phyloP scores from a whole-genome alignment of 2,329 filamentous ascomycete species.

The Pseudovirgaria hyperparasitica region DNA sequence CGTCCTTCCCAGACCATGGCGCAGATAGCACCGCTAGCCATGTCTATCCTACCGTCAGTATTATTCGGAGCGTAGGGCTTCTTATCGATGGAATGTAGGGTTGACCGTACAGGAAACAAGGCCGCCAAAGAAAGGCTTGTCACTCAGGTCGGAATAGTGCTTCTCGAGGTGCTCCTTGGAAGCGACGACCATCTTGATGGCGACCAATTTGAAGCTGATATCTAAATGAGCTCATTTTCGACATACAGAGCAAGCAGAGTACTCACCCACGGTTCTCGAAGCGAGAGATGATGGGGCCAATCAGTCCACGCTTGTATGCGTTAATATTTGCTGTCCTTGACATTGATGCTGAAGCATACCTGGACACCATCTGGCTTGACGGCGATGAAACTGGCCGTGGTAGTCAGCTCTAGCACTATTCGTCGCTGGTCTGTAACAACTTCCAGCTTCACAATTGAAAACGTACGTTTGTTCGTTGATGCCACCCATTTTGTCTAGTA shows the following conservation, averaged over 20 bases:
- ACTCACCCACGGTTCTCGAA: conserved; percentile 91
- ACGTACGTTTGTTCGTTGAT: conserved; percentile 81
- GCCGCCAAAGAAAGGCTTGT: conserved; percentile 94
- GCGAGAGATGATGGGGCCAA: conserved; percentile 94
- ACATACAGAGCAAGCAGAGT: conserved; percentile 3
- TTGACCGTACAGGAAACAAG: conserved; percentile 72
- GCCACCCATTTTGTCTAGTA: conserved; percentile 28
- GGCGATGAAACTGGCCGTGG: conserved; percentile 78
- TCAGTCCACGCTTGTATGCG: conserved; percentile 67
- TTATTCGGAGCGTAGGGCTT: conserved; percentile 3
- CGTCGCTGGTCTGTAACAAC: conserved; percentile 1
- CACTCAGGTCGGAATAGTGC: conserved; percentile 88
- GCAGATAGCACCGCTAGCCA: conserved; percentile 90
- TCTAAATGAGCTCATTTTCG: conserved; percentile 4
- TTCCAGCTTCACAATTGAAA: conserved; percentile 1
- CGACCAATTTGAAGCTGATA: conserved; percentile 85
- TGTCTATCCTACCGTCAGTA: conserved; percentile 51
- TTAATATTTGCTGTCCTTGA: conserved; percentile 8
- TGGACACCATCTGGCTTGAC: conserved; percentile 99
- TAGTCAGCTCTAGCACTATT: conserved; percentile 16
- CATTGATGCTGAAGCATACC: conserved; percentile 45
- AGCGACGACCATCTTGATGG: conserved; percentile 88
- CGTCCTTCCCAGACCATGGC: conserved; percentile 99
- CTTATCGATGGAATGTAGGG: background rate
- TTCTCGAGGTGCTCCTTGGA: conserved; percentile 92